These are phyloP conservation scores for Penicillium malachiteum DNA, from an alignment of 495 filamentous ascomycete species.

Conservation along the genomic window DNA sequence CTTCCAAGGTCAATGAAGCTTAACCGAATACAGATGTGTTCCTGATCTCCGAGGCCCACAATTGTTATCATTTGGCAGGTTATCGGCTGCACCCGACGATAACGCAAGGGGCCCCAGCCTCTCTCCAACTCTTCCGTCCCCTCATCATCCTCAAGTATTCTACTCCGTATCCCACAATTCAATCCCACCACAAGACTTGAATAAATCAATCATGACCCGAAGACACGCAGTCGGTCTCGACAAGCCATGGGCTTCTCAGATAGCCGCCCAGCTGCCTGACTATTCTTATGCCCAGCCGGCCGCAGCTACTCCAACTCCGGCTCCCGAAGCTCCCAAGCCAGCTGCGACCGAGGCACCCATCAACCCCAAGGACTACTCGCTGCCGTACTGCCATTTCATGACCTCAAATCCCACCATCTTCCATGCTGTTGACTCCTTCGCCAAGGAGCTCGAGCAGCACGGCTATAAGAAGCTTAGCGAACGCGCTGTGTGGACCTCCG, in stretches of 20 bases:
- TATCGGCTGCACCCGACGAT: neutral
- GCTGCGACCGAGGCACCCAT: slow-evolving; percentile 20
- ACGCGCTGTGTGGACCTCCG: slow-evolving; percentile 72
- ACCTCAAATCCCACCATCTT: slow-evolving; percentile 89
- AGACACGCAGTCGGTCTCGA: slow-evolving; percentile 23
- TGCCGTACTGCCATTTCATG: slow-evolving; percentile 87
- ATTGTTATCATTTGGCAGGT: neutral
- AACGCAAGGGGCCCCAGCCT: slow-evolving; percentile 8
- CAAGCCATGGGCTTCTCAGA: slow-evolving; percentile 24
- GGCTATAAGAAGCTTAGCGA: slow-evolving; percentile 80
- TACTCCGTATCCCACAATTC: neutral
- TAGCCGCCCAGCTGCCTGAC: slow-evolving; percentile 22
- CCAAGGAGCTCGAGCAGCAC: slow-evolving; percentile 62
- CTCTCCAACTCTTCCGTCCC: slow-evolving; percentile 5
- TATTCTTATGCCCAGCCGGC: slow-evolving; percentile 1
- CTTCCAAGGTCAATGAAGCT: neutral
- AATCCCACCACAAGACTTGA: neutral
- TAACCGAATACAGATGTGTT: neutral
- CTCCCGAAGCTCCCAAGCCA: slow-evolving; percentile 18
- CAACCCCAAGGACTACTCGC: slow-evolving; percentile 62
- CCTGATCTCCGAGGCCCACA: neutral
- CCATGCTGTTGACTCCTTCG: slow-evolving; percentile 77
- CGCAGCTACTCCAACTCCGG: slow-evolving; percentile 7
- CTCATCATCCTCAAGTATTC: slow-evolving; percentile 16
- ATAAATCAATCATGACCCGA: slow-evolving; percentile 27